phyloP scores from a whole-genome alignment of 1,139 yeast species.

The Yamadazyma kanchanaburiensis region DNA sequence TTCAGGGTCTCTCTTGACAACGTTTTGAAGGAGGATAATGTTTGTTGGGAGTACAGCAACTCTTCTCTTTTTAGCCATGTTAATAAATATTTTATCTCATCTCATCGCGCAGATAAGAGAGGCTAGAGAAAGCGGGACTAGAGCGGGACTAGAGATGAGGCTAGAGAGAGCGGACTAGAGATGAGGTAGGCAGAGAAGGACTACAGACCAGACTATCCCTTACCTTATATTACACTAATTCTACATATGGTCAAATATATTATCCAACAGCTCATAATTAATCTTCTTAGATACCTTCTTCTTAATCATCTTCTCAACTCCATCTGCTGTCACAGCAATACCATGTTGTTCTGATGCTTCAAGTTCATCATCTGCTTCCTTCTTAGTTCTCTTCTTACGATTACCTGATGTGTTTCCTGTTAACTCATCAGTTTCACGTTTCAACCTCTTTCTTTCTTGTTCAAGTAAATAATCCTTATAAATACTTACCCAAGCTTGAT shows the following conservation, averaged over 20 bases:
- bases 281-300: slow-evolving; percentile 80
- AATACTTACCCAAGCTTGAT: slow-evolving; percentile 85
- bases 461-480: slow-evolving; percentile 83
- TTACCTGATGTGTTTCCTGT: slow-evolving; percentile 66
- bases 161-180: too few species aligned
- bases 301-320: slow-evolving; percentile 28
- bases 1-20: slow-evolving; percentile 89
- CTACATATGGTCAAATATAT: too few species aligned
- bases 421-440: slow-evolving; percentile 80
- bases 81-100: slow-evolving; percentile 7
- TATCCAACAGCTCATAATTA: slow-evolving; percentile 51
- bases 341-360: slow-evolving; percentile 37
- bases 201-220: too few species aligned
- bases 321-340: slow-evolving; percentile 16
- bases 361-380: slow-evolving; percentile 30
- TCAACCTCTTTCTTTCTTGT: slow-evolving; percentile 80
- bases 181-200: too few species aligned
- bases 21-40: slow-evolving; percentile 84
- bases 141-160: too few species aligned
- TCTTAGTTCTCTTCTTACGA: slow-evolving; percentile 31
- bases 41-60: slow-evolving; percentile 91
- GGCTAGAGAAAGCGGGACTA: too few species aligned
- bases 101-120: slow-evolving; percentile 7
- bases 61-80: slow-evolving; percentile 84
- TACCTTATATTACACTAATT: too few species aligned